phyloP scores from a whole-genome alignment of 345 rosid species.

The Corchorus capsularis region DNA sequence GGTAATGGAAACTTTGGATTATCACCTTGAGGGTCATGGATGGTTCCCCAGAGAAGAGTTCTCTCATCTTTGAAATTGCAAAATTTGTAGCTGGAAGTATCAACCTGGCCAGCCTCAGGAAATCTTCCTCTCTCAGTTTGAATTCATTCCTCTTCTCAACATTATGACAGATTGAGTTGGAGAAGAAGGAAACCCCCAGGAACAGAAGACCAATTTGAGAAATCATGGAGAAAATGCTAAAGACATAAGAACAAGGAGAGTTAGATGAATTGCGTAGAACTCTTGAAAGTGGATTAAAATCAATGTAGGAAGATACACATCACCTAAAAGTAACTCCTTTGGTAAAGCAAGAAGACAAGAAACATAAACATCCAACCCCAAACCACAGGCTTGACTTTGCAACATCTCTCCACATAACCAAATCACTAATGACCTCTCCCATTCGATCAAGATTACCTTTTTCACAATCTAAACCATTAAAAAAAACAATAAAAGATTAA shows the following conservation, averaged over 20 bases:
- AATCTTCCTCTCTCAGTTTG: slow-evolving; percentile 71
- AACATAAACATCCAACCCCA: slow-evolving; percentile 77
- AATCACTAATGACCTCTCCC: slow-evolving; percentile 52
- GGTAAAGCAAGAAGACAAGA: slow-evolving; percentile 83
- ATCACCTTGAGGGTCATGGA: slow-evolving; percentile 87
- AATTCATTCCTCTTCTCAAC: slow-evolving; percentile 43
- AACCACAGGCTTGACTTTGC: slow-evolving; percentile 92
- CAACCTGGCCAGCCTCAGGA: slow-evolving; percentile 57
- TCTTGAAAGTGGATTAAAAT: background rate
- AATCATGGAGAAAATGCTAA: slow-evolving; percentile 64
- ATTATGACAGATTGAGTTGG: slow-evolving; percentile 64
- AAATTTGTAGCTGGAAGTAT: slow-evolving; percentile 80
- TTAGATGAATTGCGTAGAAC: slow-evolving; percentile 13
- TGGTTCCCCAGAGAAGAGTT: slow-evolving; percentile 96
- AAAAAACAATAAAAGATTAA: slow-evolving; percentile 1
- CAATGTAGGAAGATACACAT: slow-evolving; percentile 8
- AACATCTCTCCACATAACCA: slow-evolving; percentile 83
- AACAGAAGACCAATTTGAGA: slow-evolving; percentile 83
- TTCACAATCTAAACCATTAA: slow-evolving; percentile 54
- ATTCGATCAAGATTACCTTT: slow-evolving; percentile 58
- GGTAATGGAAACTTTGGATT: background rate
- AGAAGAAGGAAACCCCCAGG: slow-evolving; percentile 76
- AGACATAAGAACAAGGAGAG: slow-evolving; percentile 25
- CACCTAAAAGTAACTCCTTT: slow-evolving; percentile 76
- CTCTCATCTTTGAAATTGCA: slow-evolving; percentile 57